Percentiles rank a stretch among this genome's conserved stretches.
These are phyloP conservation scores for Barbarea vulgaris DNA, from an alignment of 345 rosid genomes.

Conservation along the genomic window DNA sequence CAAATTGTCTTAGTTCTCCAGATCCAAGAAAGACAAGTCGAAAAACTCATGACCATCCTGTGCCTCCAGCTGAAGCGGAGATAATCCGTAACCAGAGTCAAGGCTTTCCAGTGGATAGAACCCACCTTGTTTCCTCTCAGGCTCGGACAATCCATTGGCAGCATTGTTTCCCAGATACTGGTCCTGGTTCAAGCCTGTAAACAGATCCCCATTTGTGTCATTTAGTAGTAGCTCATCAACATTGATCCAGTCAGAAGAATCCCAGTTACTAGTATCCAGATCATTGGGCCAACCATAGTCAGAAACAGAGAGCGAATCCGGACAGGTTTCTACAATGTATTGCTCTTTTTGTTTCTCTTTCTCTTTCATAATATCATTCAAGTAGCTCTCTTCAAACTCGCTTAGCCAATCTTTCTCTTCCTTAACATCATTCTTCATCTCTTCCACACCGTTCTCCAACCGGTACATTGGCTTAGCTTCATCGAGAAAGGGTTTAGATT, in stretches of 20 bases:
- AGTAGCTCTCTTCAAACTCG: slow-evolving; percentile 19
- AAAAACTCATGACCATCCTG: slow-evolving; percentile 31
- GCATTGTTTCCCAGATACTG: neutral
- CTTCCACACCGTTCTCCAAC: neutral
- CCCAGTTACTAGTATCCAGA: slow-evolving; percentile 12
- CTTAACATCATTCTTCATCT: neutral
- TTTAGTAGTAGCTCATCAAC: slow-evolving; percentile 58
- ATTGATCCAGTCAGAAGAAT: slow-evolving; percentile 43
- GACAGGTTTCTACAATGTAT: neutral
- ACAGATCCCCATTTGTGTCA: slow-evolving; percentile 32
- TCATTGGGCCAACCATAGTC: slow-evolving; percentile 38
- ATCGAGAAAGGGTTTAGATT: slow-evolving; percentile 17
- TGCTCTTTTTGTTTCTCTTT: slow-evolving; percentile 25
- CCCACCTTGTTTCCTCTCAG: neutral
- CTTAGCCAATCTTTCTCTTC: slow-evolving; percentile 13
- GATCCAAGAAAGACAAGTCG: slow-evolving; percentile 27
- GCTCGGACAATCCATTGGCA: neutral
- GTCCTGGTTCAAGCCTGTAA: neutral
- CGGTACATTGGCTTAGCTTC: neutral
- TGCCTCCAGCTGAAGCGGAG: slow-evolving; percentile 31
- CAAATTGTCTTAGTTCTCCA: slow-evolving; percentile 5
- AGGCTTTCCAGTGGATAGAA: slow-evolving; percentile 3
- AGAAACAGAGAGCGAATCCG: slow-evolving; percentile 5
- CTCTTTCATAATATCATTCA: neutral
- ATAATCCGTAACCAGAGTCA: slow-evolving; percentile 23